Base-by-base conservation (phyloP, 257 asterid genomes). In the Capsicum rhomboideum region DNA sequence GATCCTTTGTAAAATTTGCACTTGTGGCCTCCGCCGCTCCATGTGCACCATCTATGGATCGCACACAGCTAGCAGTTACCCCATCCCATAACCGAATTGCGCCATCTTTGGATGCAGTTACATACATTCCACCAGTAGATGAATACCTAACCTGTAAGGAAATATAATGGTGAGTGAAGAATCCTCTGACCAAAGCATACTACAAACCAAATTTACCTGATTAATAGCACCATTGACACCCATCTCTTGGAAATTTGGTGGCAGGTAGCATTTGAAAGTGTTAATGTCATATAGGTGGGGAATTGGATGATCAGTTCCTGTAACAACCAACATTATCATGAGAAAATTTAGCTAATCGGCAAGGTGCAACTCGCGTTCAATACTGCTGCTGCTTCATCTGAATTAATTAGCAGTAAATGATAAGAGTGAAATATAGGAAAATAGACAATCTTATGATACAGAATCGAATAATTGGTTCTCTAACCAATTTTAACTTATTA, bases 21-120 rank as follows among this genome's bases (percentile, higher is more conserved):
- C 97, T 90, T 40, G 93, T 91, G 78, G 91, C 93, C 88, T 94
- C 98, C 18, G 90, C 90, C 80, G 93, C 88, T 89, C 98, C 96
- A 84, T 94, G 98, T 85, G 97, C 97, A 84, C 87, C 87, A 63
- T 87, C 90, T 82, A 94, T 90, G 21, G 97, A 80, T 53, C 97
- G 95, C 68, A 85, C 93, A 23, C 98, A 94, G 84, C 85, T 90
- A 75, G 97, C 92, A 37, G 93, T 93, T 79, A 90, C 89, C 54
- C 98, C 98, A 86, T 94, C 98, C 98, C 98, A 94, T 80, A 94
- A 84, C 79, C 94, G 91, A 80, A 94, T 81, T 77, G 90, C 91
- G 81, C 98, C 97, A 86, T 94, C 97, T 89, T 94, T 93, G 61
- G 97, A 94, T 86, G 98, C 97, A n/a, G 98, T 93, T 69, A 93